Conservation (phyloP, 306 rosid species). For the Pyrus communis region DNA sequence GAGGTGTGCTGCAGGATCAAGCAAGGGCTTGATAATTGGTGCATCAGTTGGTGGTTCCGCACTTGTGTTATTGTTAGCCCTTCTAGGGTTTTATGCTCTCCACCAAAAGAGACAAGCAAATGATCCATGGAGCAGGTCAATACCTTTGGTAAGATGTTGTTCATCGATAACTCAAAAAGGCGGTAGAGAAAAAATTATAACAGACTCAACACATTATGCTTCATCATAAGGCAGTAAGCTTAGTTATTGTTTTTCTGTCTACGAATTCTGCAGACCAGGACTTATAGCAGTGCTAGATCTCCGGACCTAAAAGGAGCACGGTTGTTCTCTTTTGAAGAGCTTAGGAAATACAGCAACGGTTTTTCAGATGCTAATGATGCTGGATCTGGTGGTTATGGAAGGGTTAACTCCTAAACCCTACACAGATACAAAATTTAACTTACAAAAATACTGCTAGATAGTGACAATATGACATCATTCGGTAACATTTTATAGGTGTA, state of each 20-base stretch:
- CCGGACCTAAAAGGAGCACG: constrained; percentile 65
- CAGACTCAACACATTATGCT: background rate
- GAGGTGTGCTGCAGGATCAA: background rate
- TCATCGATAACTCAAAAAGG: background rate
- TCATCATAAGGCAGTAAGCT: background rate
- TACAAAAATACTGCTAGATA: background rate
- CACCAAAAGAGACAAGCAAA: constrained; percentile 40
- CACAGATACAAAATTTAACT: too few relatives aligned
- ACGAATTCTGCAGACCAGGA: constrained; percentile 44
- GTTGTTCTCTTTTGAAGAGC: constrained; percentile 64
- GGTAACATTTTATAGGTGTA: constrained; percentile 46
- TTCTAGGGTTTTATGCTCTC: constrained; percentile 44
- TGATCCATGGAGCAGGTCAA: constrained; percentile 27
- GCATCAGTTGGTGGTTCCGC: constrained; percentile 52
- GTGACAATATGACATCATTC: background rate
- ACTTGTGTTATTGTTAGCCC: constrained; percentile 35
- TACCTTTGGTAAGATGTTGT: constrained; percentile 29
- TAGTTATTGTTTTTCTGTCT: constrained; percentile 10
- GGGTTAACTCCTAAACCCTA: constrained; percentile 28
- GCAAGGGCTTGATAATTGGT: constrained; percentile 51
- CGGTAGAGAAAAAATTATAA: background rate
- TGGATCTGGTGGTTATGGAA: constrained; percentile 81
- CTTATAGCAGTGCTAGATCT: constrained; percentile 25
- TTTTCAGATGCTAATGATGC: constrained; percentile 38
- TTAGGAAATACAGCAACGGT: constrained; percentile 45